Conservation (phyloP, 2,329 filamentous ascomycete genomes). For the Aureobasidium melanogenum region DNA sequence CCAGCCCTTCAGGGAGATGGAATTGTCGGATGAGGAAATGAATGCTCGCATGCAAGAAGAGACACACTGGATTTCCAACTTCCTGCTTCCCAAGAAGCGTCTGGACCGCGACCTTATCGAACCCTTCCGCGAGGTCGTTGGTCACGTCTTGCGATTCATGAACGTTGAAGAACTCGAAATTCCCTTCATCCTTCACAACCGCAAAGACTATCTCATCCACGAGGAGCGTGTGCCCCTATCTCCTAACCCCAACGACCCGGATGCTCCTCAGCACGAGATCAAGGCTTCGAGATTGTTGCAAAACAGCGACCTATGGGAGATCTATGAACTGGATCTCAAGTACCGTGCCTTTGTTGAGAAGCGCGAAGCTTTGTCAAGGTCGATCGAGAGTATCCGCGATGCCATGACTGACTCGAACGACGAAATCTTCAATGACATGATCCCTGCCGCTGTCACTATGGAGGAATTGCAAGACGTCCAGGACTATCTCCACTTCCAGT, state of each 20-base stretch:
- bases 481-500: slow-evolving; percentile 93
- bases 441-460: slow-evolving; percentile 71
- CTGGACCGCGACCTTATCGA: slow-evolving; percentile 62
- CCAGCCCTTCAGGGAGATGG: slow-evolving; percentile 69
- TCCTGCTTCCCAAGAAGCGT: slow-evolving; percentile 78
- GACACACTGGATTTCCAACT: slow-evolving; percentile 79
- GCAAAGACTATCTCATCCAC: slow-evolving; percentile 95
- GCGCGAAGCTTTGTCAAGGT: slow-evolving; percentile 73
- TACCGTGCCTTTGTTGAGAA: slow-evolving; percentile 91
- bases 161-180: slow-evolving; percentile 91
- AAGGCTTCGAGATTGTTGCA: slow-evolving; percentile 79
- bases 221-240: slow-evolving; percentile 60
- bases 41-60: slow-evolving; percentile 62
- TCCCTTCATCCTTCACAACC: slow-evolving; percentile 95
- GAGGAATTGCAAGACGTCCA: slow-evolving; percentile 95
- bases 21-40: slow-evolving; percentile 70
- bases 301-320: slow-evolving; percentile 90
- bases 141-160: slow-evolving; percentile 90
- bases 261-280: slow-evolving; percentile 64
- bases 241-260: slow-evolving; percentile 56
- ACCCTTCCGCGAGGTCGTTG: slow-evolving; percentile 79
- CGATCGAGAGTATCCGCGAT: slow-evolving; percentile 40
- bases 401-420: slow-evolving; percentile 54
- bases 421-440: slow-evolving; percentile 68
- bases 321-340: slow-evolving; percentile 90